Base-by-base conservation (phyloP, 768 basidiomycete species). In the Podaxis sp. region DNA sequence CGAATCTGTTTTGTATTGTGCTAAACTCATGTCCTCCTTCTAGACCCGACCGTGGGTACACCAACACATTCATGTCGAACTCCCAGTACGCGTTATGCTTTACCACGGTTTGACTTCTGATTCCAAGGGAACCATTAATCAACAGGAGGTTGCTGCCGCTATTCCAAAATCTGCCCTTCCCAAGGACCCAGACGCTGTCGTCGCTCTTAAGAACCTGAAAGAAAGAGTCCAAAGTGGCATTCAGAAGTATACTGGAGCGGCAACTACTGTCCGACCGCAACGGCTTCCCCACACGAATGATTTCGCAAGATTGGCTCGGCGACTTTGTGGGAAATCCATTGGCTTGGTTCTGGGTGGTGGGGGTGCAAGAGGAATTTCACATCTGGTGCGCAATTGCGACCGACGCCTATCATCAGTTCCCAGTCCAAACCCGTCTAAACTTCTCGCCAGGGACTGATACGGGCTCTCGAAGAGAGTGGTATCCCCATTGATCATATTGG, bases 1-100 rank as follows among this genome's bases (percentile, higher is more conserved):
- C 62, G 52, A 9, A 22, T 9, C 17, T 30, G 24, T 60, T 66
- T 49, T 59, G 2, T 17, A n/a, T 39, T 17, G n/a, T n/a, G 33
- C 17, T 30, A 40, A 30, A n/a, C 38, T 9, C 44, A 12, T 15
- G 48, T 56, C 64, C 9, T 44, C 49, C 22, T 49, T 64, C 30
- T 69, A 98, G 94, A 92, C 85, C 69, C 93, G 97, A 52, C 92
- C 95, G 19, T 99, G 96, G 96, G 84, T 96, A 1, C 94, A 97
- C 72, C 93, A 93, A 66, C 96, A 99, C 73, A 88, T 96, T 57
- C 97, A 99, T 72, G 88, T 99, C 58, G 96, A 99, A 74, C 80
- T 97, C 11, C 86, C 89, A 1, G 93, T 92, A 46, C 19, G 61
- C 24, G 52, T 26, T 57, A 42, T 15, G 36, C 13, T n/a, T 46